A percentile compares a stretch with the other conserved stretches of the same genome.
Conservation (phyloP, 768 basidiomycete genomes). For the Amanita inopinata region DNA sequence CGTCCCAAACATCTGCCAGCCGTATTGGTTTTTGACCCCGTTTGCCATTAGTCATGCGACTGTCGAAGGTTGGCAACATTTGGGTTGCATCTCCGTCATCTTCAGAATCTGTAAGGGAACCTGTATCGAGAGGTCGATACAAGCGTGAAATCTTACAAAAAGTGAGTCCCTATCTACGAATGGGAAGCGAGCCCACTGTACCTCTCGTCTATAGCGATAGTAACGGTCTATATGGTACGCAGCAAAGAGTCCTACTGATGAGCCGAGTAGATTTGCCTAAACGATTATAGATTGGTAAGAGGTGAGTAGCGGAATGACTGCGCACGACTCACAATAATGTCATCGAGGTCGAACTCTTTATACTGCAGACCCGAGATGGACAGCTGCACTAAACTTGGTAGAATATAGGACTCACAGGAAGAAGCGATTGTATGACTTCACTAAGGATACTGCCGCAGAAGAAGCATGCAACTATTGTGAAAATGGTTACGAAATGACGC, state of each 20-base stretch:
- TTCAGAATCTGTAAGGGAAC: slow-evolving; percentile 41
- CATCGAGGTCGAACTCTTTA: slow-evolving; percentile 64
- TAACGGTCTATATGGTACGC: slow-evolving; percentile 65
- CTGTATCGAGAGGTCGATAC: slow-evolving; percentile 61
- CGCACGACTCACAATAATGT: slow-evolving; percentile 58
- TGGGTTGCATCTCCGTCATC: slow-evolving; percentile 49
- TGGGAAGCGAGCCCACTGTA: slow-evolving; percentile 17
- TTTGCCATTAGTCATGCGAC: slow-evolving; percentile 16
- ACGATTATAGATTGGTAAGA: slow-evolving; percentile 4
- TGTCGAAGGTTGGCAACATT: slow-evolving; percentile 45
- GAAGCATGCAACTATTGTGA: slow-evolving; percentile 63
- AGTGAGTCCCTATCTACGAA: slow-evolving; percentile 1
- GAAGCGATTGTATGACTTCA: slow-evolving; percentile 70
- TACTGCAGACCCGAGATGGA: slow-evolving; percentile 29
- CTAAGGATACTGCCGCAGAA: slow-evolving; percentile 75
- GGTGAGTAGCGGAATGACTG: slow-evolving; percentile 6
- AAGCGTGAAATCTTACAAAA: slow-evolving; percentile 56
- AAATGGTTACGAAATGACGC: slow-evolving; percentile 61
- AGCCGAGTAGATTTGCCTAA: slow-evolving; percentile 75
- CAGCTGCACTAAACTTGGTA: background rate
- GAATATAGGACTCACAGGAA: slow-evolving; percentile 42
- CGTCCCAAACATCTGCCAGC: slow-evolving; percentile 66
- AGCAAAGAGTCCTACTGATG: slow-evolving; percentile 53
- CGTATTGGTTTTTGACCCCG: slow-evolving; percentile 23
- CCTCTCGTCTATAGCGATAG: slow-evolving; percentile 74